Evolutionary conservation across 2,329 filamentous ascomycete species (phyloP), one percentile per base, ranked within the genome.

Genomic region (Monosporascus cannonballus): DNA sequence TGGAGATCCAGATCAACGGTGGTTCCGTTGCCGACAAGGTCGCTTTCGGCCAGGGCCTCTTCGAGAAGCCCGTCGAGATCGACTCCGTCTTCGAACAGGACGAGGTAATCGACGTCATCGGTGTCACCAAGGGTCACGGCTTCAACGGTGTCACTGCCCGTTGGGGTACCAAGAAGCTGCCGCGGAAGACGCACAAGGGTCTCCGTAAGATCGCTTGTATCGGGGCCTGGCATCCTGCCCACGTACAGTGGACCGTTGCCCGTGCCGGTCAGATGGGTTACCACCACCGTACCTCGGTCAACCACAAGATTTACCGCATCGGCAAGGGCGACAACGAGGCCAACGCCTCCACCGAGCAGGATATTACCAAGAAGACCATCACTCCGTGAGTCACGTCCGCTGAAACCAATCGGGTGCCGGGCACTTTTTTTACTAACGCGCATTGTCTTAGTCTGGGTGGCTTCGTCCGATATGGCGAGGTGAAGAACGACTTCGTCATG

Each of bases 91-190:
- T 99, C 79, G 94, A 99, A 89, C 86, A 95, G 83, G 90, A 99
- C 74, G 94, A 99, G 89, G 89, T 99, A 84, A 95, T 99, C 70
- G 94, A 99, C 75, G 88, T 95, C 74, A 96, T 99, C 70, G 94
- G 93, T 73, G 92, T 99, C 74, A 99, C 94, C 84, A 97, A 96
- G 87, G 94, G 94, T 84, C 91, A 97, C 83, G 94, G 94, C 76
- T 97, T 90, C 89, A 83, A 83, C 75, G 94, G 94, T 88, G 94
- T 99, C 70, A 99, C 94, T 64, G 83, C 86, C 77, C 87, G 94
- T 81, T 99, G 94, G 94, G 94, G 94, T 70, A 99, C 94, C 82
- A 99, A 96, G 90, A 99, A 97, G 90, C 90, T 99, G 71, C 94
- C 94, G 68, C 90, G 94, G 75, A 99, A 99, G 91, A 99, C 94